phyloP scores from a whole-genome alignment of 352 stramenopile species.

The Phytophthora rubi region DNA sequence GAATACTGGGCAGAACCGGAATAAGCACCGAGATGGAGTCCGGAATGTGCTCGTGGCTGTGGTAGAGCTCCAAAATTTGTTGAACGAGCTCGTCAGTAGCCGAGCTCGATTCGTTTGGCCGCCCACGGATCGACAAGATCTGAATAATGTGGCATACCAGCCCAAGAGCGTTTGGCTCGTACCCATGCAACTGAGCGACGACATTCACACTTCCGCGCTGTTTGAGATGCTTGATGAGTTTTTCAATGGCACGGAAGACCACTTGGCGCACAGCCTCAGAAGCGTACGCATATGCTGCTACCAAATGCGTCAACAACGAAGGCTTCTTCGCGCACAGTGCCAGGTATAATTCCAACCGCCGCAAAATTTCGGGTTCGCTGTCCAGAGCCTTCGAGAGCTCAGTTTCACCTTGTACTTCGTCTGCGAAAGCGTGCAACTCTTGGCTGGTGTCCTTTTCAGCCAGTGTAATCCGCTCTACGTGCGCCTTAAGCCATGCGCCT shows the following conservation, averaged over 20 bases:
- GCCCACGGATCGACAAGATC: slow-evolving; percentile 59
- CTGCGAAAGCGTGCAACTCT: slow-evolving; percentile 54
- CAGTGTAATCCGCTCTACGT: slow-evolving; percentile 36
- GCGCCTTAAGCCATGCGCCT: slow-evolving; percentile 32
- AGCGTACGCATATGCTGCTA: slow-evolving; percentile 66
- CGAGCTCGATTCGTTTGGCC: slow-evolving; percentile 44
- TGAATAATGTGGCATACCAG: slow-evolving; percentile 83
- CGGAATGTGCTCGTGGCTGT: slow-evolving; percentile 56
- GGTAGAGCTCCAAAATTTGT: slow-evolving; percentile 71
- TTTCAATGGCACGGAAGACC: slow-evolving; percentile 80
- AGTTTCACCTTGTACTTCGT: slow-evolving; percentile 45
- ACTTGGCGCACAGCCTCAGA: slow-evolving; percentile 70
- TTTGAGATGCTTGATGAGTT: slow-evolving; percentile 87
- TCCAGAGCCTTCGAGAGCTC: slow-evolving; percentile 47
- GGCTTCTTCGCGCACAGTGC: slow-evolving; percentile 83
- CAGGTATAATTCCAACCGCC: slow-evolving; percentile 73
- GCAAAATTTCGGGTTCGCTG: slow-evolving; percentile 64
- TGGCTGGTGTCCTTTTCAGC: slow-evolving; percentile 31
- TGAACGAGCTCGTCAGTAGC: slow-evolving; percentile 56
- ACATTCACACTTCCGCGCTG: slow-evolving; percentile 67
- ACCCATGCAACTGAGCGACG: slow-evolving; percentile 71
- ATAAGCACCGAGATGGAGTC: slow-evolving; percentile 79
- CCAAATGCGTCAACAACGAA: slow-evolving; percentile 59
- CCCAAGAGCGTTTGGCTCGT: slow-evolving; percentile 60
- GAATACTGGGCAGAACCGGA: slow-evolving; percentile 64